These are phyloP conservation scores for Oldenlandia corymbosa DNA, from an alignment of 257 asterid species.

Conservation along the genomic window DNA sequence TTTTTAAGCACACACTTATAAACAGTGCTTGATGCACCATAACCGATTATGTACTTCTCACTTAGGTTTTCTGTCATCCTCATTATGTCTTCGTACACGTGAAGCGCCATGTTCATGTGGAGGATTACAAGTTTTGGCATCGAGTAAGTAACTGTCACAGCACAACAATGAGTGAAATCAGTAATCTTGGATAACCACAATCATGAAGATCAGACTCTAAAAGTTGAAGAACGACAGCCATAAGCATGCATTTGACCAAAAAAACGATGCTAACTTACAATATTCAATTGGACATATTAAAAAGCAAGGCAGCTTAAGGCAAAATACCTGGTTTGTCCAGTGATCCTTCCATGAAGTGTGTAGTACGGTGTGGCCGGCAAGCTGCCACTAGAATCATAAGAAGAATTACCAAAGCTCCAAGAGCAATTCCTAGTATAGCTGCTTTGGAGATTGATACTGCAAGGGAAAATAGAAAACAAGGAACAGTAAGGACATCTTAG, in stretches of 20 bases:
- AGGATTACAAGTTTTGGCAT: slow-evolving; percentile 88
- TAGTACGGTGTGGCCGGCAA: slow-evolving; percentile 60
- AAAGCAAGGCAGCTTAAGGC: background rate
- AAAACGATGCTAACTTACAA: too few relatives aligned
- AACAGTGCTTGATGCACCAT: slow-evolving; percentile 92
- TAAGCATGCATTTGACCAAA: background rate
- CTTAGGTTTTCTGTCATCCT: slow-evolving; percentile 88
- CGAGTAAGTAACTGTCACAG: slow-evolving; percentile 50
- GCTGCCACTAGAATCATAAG: slow-evolving; percentile 80
- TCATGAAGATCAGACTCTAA: background rate
- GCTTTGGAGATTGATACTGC: slow-evolving; percentile 80
- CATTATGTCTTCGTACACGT: slow-evolving; percentile 91
- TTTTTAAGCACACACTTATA: slow-evolving; percentile 87
- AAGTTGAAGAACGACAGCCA: too few relatives aligned
- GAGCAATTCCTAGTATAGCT: slow-evolving; percentile 90
- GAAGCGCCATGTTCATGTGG: slow-evolving; percentile 97
- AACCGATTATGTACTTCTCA: slow-evolving; percentile 79
- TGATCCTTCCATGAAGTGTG: slow-evolving; percentile 55
- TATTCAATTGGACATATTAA: background rate
- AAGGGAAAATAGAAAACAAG: background rate
- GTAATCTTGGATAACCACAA: background rate
- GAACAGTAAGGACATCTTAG: background rate
- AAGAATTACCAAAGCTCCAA: slow-evolving; percentile 77
- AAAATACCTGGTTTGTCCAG: slow-evolving; percentile 71
- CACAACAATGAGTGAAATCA: background rate